A percentile compares a stretch with the other conserved stretches of the same genome.
Conservation (phyloP, 1,284 basidiomycete genomes). For the Quambalaria eucalypti region DNA sequence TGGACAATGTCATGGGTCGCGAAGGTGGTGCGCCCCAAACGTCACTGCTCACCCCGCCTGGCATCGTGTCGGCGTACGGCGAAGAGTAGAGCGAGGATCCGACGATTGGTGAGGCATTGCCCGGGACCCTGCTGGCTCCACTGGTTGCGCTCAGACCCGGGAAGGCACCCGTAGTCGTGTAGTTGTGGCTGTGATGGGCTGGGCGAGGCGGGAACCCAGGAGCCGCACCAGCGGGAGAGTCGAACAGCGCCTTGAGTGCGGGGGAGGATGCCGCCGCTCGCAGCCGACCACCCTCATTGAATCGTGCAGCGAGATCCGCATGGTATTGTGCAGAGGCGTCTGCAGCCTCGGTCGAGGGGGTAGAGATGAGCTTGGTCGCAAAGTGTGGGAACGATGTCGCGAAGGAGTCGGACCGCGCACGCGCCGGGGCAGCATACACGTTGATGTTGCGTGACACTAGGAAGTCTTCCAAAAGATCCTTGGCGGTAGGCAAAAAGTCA, state of each 20-base stretch:
- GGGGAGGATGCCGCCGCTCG: slow-evolving; percentile 78
- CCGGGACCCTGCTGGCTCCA: slow-evolving; percentile 2
- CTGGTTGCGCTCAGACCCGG: not conserved
- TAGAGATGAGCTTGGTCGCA: slow-evolving; percentile 70
- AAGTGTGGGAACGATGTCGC: slow-evolving; percentile 93
- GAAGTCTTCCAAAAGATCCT: slow-evolving; percentile 88
- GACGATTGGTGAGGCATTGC: slow-evolving; percentile 25
- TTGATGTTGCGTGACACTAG: slow-evolving; percentile 65
- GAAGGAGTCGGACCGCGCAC: slow-evolving; percentile 68
- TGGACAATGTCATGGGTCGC: slow-evolving; percentile 7
- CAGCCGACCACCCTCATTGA: slow-evolving; percentile 50
- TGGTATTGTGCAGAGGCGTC: slow-evolving; percentile 5
- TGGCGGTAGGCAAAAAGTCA: slow-evolving; percentile 73
- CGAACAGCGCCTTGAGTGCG: slow-evolving; percentile 90
- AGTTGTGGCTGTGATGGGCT: slow-evolving; percentile 52
- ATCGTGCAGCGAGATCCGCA: slow-evolving; percentile 39
- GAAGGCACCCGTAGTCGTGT: slow-evolving; percentile 4
- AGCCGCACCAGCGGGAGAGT: slow-evolving; percentile 17
- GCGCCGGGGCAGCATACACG: slow-evolving; percentile 48
- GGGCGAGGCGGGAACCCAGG: slow-evolving; percentile 32
- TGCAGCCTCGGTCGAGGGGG: slow-evolving; percentile 33
- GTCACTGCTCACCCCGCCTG: slow-evolving; percentile 28
- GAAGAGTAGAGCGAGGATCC: slow-evolving; percentile 38
- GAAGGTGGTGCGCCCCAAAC: slow-evolving; percentile 38
- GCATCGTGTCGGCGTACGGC: slow-evolving; percentile 21